A percentile compares a stretch with the other conserved stretches of the same genome.
Conservation (phyloP, 2,329 filamentous ascomycete species). For the Coniella vitis region DNA sequence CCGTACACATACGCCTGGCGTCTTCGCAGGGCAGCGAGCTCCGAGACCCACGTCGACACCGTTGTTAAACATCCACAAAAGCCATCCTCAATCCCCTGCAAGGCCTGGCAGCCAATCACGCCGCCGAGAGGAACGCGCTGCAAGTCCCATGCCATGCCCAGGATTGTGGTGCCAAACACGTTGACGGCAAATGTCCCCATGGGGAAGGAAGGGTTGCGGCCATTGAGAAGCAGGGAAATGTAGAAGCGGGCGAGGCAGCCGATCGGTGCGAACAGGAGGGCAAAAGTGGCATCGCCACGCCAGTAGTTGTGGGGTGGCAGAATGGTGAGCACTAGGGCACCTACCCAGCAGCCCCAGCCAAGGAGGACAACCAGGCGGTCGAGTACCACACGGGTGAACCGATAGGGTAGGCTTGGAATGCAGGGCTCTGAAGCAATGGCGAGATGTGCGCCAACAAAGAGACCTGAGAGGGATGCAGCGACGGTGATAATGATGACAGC, state of each 20-base stretch:
- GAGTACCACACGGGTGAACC: conserved; percentile 49
- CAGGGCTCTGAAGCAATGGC: conserved; percentile 54
- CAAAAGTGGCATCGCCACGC: conserved; percentile 70
- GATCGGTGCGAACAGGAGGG: conserved; percentile 73
- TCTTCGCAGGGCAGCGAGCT: conserved; percentile 45
- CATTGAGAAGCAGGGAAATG: conserved; percentile 63
- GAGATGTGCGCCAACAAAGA: conserved; percentile 69
- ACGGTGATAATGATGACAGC: conserved; percentile 70
- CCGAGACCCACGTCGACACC: conserved; percentile 59
- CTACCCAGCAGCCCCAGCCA: conserved; percentile 70
- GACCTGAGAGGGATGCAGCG: conserved; percentile 59
- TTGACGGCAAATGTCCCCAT: conserved; percentile 84
- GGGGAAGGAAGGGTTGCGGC: conserved; percentile 60
- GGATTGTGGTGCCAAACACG: conserved; percentile 64
- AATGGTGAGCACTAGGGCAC: conserved; percentile 63
- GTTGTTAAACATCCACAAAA: conserved; percentile 63
- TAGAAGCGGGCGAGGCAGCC: conserved; percentile 75
- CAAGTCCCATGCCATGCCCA: conserved; percentile 73
- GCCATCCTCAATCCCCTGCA: conserved; percentile 59
- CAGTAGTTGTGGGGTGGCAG: conserved; percentile 64
- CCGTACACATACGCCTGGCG: conserved; percentile 62
- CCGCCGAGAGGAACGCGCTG: conserved; percentile 56
- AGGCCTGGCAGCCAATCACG: conserved; percentile 53
- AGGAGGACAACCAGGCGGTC: conserved; percentile 60
- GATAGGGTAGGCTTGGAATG: conserved; percentile 55